Conservation (phyloP, 371 early-diverging fungal species). For the Rhizopus arrhizus region DNA sequence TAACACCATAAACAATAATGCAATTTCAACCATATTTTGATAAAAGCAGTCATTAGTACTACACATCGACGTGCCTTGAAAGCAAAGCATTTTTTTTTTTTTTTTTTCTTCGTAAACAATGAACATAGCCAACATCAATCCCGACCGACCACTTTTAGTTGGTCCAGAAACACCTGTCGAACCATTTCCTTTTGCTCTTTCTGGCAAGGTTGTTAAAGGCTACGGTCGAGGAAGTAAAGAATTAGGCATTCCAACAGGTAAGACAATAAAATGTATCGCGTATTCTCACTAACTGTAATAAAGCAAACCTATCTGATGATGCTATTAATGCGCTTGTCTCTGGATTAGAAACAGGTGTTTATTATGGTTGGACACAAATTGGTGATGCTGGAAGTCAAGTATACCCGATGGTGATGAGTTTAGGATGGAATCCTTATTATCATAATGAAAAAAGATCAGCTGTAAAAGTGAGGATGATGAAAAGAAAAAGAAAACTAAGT, state of each 20-base stretch:
- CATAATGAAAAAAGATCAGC: conserved; percentile 95
- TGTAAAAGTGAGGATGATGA: conserved; percentile 35
- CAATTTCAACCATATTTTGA: no score
- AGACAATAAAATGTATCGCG: not conserved
- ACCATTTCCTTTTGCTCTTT: conserved; percentile 75
- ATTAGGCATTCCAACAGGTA: conserved; percentile 96
- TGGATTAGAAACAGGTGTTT: conserved; percentile 83
- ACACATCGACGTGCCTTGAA: no score
- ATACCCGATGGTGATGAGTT: conserved; percentile 96
- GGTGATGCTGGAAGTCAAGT: conserved; percentile 52
- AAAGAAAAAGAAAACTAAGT: not conserved
- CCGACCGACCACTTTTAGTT: conserved; percentile 60
- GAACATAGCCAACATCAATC: conserved; percentile 35
- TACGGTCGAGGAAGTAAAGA: conserved; percentile 96
- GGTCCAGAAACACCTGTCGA: conserved; percentile 54
- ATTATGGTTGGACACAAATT: conserved; percentile 93
- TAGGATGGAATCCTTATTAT: conserved; percentile 98
- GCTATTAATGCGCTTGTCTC: conserved; percentile 69
- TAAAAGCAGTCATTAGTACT: no score
- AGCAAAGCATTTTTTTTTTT: not conserved
- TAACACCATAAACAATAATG: no score
- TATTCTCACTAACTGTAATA: not conserved
- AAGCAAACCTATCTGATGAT: conserved; percentile 88
- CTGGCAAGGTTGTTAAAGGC: conserved; percentile 84
- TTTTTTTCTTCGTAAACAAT: not conserved